These are phyloP conservation scores for Coemansia sp. DNA, from an alignment of 192 early-diverging fungal species.

Conservation along the genomic window DNA sequence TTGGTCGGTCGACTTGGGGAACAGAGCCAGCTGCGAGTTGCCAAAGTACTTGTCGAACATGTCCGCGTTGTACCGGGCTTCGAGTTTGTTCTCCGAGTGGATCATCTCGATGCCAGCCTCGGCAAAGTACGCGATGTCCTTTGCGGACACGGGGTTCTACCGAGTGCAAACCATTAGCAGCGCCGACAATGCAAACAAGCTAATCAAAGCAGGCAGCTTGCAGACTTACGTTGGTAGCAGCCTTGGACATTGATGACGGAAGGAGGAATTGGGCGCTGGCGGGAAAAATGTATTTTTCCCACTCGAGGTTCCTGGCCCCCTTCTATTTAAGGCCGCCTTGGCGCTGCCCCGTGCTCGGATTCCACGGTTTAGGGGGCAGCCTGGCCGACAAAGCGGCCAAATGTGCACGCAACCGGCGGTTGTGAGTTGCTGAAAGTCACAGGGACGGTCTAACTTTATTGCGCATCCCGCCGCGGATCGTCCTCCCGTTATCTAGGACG, in stretches of 20 bases:
- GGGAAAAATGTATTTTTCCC: background rate
- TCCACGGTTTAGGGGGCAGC: background rate
- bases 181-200: too few relatives aligned
- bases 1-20: constrained; percentile 78
- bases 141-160: constrained; percentile 14
- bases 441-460: background rate
- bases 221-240: background rate
- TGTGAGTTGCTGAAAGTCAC: background rate
- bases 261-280: background rate
- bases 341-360: too few relatives aligned
- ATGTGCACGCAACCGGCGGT: too few relatives aligned
- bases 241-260: background rate
- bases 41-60: constrained; percentile 92
- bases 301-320: background rate
- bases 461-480: too few relatives aligned
- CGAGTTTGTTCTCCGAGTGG: constrained; percentile 13
- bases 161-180: background rate
- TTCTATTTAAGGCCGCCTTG: background rate
- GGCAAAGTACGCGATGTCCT: constrained; percentile 32
- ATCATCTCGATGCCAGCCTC: constrained; percentile 15
- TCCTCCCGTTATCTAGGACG: too few relatives aligned
- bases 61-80: constrained; percentile 59
- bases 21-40: constrained; percentile 67
- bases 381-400: background rate
- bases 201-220: background rate